These are phyloP conservation scores for Podaxis sp. DNA, from an alignment of 768 basidiomycete genomes.

Conservation along the genomic window DNA sequence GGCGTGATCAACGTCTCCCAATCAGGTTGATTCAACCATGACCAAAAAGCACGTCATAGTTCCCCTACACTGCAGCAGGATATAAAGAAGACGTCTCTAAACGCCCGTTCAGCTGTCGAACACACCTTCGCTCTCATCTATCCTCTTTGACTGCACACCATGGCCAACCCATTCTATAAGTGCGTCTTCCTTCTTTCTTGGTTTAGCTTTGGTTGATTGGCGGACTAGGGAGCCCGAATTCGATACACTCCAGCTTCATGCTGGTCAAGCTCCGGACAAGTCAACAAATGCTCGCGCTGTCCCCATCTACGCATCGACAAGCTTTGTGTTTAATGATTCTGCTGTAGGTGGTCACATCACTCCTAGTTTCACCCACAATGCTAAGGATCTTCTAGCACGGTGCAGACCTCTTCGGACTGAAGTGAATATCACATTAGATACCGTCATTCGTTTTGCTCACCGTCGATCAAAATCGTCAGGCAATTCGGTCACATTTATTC, in stretches of 20 bases:
- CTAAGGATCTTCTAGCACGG: slow-evolving; percentile 46
- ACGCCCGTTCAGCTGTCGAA: neutral
- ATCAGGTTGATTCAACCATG: neutral
- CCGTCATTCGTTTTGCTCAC: neutral
- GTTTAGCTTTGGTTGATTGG: slow-evolving; percentile 3
- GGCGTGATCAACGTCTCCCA: slow-evolving; percentile 3
- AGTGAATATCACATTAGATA: slow-evolving; percentile 25
- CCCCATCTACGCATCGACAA: slow-evolving; percentile 75
- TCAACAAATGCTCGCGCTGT: slow-evolving; percentile 72
- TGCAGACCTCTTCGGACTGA: slow-evolving; percentile 68
- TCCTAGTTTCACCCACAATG: neutral
- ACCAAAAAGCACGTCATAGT: slow-evolving; percentile 8
- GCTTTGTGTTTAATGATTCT: slow-evolving; percentile 72
- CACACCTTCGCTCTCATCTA: slow-evolving; percentile 2
- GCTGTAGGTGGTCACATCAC: slow-evolving; percentile 36
- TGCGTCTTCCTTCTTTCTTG: slow-evolving; percentile 14
- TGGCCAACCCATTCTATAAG: slow-evolving; percentile 39
- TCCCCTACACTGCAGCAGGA: neutral
- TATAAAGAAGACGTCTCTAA: slow-evolving; percentile 4
- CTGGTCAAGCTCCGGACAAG: slow-evolving; percentile 63
- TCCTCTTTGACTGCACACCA: slow-evolving; percentile 14
- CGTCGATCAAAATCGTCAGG: slow-evolving; percentile 24
- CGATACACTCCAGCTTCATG: slow-evolving; percentile 80
- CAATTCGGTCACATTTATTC: slow-evolving; percentile 63
- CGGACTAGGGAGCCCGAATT: slow-evolving; percentile 58